Evolutionary conservation across 306 rosid genomes (phyloP).

Genomic region (Fagus sylvatica): DNA sequence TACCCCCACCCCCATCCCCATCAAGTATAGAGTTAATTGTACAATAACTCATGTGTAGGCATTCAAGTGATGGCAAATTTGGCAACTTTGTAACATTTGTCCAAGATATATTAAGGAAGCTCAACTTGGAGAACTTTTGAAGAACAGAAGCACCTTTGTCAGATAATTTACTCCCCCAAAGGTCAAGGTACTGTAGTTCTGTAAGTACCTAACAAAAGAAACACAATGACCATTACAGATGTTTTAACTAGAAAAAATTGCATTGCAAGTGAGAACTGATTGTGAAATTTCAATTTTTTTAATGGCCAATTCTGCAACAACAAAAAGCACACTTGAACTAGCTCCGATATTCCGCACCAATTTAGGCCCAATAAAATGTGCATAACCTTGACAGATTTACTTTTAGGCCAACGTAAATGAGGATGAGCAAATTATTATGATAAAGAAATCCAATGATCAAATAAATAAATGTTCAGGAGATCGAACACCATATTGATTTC

Average conservation of each 20-base stretch:
- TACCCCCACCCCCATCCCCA: constrained; percentile 34
- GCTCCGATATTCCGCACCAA: neutral
- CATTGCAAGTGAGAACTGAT: neutral
- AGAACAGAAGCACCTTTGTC: constrained; percentile 67
- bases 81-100: constrained; percentile 75
- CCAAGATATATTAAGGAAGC: constrained; percentile 82
- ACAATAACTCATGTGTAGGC: constrained; percentile 81
- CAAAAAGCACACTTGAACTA: neutral
- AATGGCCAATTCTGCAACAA: no score
- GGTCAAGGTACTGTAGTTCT: constrained; percentile 69
- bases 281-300: neutral
- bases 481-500: neutral
- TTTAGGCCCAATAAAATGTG: neutral
- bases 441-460: neutral
- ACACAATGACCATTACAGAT: neutral
- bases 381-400: neutral
- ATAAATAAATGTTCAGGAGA: neutral
- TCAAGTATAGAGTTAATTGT: constrained; percentile 59
- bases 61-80: constrained; percentile 54
- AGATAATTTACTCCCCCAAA: constrained; percentile 91
- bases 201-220: constrained; percentile 55
- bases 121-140: constrained; percentile 60
- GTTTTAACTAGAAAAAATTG: neutral
- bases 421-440: neutral
- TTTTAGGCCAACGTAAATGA: neutral